Evolutionary conservation across 192 early-diverging fungal species (phyloP).

Genomic region (Backusella tuberculispora): DNA sequence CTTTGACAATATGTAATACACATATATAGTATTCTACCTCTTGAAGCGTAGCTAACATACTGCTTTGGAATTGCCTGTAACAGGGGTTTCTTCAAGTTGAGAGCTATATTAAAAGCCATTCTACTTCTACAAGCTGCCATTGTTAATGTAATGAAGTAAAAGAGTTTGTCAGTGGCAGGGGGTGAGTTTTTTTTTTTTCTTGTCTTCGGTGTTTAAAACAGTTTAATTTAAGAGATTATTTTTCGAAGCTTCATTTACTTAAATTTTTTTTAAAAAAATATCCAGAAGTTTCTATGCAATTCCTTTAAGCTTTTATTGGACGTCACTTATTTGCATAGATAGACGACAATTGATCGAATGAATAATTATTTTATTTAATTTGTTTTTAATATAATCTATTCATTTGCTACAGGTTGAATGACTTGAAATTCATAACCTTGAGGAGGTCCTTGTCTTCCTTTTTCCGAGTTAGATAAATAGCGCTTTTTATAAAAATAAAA

Average conservation of each 20-base stretch:
- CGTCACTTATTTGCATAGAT: neutral
- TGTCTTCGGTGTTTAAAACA: neutral
- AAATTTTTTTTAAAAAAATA: neutral
- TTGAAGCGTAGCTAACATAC: neutral
- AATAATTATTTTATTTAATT: neutral
- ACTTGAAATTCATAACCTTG: conserved; percentile 30
- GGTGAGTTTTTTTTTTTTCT: neutral
- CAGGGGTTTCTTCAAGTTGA: neutral
- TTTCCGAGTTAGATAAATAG: neutral
- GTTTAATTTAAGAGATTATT: conserved; percentile 4
- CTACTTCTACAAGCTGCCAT: neutral
- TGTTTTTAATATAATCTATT: neutral
- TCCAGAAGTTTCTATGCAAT: neutral
- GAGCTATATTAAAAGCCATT: neutral
- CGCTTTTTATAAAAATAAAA: conserved; percentile 11
- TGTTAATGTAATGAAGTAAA: conserved; percentile 2
- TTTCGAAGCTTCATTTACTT: neutral
- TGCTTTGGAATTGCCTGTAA: neutral
- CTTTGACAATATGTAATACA: neutral
- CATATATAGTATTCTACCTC: neutral
- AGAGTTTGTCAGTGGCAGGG: neutral
- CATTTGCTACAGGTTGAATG: neutral
- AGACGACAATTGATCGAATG: neutral
- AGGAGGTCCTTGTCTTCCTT: conserved; percentile 14
- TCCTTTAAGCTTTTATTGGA: neutral